A percentile compares a stretch with the other conserved stretches of the same genome.
phyloP scores from a whole-genome alignment of 148 eudicot species.

The Chenopodium quinoa region DNA sequence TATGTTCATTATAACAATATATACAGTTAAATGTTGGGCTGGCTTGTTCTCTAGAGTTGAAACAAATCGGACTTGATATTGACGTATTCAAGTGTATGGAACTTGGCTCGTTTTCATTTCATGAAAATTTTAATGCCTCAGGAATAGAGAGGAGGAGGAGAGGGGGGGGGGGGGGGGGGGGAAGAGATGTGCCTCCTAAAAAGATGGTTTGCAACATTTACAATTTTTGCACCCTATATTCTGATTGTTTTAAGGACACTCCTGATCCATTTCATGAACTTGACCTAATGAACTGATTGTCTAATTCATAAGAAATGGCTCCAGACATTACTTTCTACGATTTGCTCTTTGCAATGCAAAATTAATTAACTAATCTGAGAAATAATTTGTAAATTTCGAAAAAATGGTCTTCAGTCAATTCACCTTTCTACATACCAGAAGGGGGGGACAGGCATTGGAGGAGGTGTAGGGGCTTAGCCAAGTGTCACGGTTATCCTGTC shows the following conservation, averaged over 20 bases:
- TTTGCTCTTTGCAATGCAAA: background rate
- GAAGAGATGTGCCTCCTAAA: background rate
- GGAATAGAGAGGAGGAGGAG: background rate
- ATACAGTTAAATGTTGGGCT: background rate
- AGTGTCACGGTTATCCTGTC: background rate
- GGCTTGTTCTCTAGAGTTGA: background rate
- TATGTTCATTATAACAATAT: too few species aligned
- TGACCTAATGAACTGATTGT: background rate
- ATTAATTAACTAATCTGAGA: background rate
- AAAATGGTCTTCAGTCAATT: background rate
- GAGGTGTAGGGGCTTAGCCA: background rate
- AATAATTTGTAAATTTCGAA: background rate
- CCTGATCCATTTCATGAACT: background rate
- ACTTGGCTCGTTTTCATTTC: background rate
- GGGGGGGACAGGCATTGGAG: background rate
- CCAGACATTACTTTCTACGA: background rate
- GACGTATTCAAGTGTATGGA: background rate
- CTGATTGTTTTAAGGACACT: background rate
- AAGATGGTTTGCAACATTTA: background rate
- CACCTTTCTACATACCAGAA: background rate
- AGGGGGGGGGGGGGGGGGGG: background rate
- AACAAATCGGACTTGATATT: background rate
- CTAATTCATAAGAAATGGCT: background rate
- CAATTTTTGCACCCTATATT: background rate
- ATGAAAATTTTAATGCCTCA: background rate